Base-by-base conservation (phyloP, 495 filamentous ascomycete genomes). In the Penicillium waksmanii region DNA sequence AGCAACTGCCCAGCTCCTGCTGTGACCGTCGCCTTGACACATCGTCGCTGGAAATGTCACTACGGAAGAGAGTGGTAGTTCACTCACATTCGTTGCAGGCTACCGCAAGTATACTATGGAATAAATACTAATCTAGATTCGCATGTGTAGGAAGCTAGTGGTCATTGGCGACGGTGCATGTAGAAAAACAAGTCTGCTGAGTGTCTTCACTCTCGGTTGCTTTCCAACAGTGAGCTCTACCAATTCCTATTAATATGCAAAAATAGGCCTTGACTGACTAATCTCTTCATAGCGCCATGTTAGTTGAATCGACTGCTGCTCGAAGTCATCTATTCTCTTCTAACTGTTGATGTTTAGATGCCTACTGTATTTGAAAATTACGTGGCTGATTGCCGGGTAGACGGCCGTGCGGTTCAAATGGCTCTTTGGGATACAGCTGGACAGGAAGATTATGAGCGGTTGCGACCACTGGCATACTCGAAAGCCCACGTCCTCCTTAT, bases 311-410 rank as follows among this genome's bases (percentile, higher is more conserved):
- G 15, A 42, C n/a, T 47, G 19, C 15, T 44, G 38, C 21, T 36
- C 33, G 38, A 12, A 3, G 33, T 33, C 44, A 43, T 27, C 31
- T 58, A 48, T 48, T 23, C 43, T n/a, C 17, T 4, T 70, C 68
- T 73, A 64, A 72, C 61, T 38, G 43, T 52, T n/a, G 42, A 42
- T 56, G 50, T 70, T 69, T 93, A 98, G 77, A 96, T 98, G 66
- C 95, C 95, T 17, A 98, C 95, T 65, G 95, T 98, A 55, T 98
- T 98, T 76, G 95, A 98, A 81, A 98, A 98, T 84, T 98, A 98
- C 68, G 95, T 98, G 73, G 96, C 95, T 79, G 95, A 98, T 86
- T 96, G 97, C 78, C 88, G 97, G 82, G 95, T 98, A 65, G 95
- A 98, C 78, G 93, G 93, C 70, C 96, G 96, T 74, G 96, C 96